Base-by-base conservation (phyloP, 306 rosid species). In the Medicago arabica region DNA sequence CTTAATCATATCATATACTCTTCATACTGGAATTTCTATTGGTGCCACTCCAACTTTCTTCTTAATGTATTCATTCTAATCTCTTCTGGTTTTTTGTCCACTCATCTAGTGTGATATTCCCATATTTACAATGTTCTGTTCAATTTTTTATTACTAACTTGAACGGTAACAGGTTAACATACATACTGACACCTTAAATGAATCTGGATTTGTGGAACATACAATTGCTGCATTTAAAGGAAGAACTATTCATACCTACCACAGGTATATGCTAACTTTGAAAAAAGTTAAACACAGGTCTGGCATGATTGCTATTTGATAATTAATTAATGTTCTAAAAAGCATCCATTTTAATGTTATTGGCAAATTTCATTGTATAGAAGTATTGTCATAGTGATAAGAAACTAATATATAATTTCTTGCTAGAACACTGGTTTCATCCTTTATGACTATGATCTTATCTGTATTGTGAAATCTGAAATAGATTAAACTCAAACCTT, bases 131-230 rank as follows among this genome's bases (percentile, higher is more conserved):
- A 8, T 46, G 46, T 67, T 18, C 13, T 17, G 31, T 28, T 28
- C 3, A 17, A 18, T 17, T 70, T 28, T 70, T 71, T 36, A 10
- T 39, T 38, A 46, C 78, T 57, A 40, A 78, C 78, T 16, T 74
- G 63, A 51, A 59, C 39, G 65, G 47, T 71, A 68, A 79, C 85
- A 92, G 97, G 99, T 92, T 84, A 90, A 95, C 75, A 95, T 95
- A 83, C 99, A 92, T 58, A 90, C 99, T 9, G 99, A 92, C 86
- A 95, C 99, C 77, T 86, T 92, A 81, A 95, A 92, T 77, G 97
- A 89, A 81, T 83, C 99, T 60, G 97, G 99, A 81, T 95, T 90
- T 84, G 93, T 95, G 77, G 99, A 92, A 82, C 90, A 90, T 51
- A 87, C 99, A 47, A 90, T 95, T 62, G 89, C 88, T 49, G 87